phyloP scores from a whole-genome alignment of 345 rosid genomes.

The Boechera divaricarpa region DNA sequence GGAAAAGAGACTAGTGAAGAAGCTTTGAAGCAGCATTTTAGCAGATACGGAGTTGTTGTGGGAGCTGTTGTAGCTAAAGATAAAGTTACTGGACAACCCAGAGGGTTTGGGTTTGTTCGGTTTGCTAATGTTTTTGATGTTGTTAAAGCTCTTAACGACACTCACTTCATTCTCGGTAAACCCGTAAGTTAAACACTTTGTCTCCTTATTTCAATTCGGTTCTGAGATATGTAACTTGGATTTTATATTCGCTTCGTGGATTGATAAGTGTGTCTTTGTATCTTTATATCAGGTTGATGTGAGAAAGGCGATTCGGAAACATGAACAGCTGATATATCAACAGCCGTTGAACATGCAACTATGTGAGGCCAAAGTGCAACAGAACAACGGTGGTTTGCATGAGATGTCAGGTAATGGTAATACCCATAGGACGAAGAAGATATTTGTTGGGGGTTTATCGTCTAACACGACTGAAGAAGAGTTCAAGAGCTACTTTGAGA shows the following conservation, averaged over 20 bases:
- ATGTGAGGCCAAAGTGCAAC: conserved; percentile 20
- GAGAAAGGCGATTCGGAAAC: conserved; percentile 57
- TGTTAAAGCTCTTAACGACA: conserved; percentile 59
- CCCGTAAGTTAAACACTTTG: conserved; percentile 53
- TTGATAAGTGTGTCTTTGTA: background rate
- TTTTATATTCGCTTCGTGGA: background rate
- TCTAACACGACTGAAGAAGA: conserved; percentile 65
- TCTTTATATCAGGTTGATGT: conserved; percentile 57
- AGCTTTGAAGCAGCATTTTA: conserved; percentile 60
- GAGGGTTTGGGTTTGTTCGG: conserved; percentile 79
- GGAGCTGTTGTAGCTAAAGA: conserved; percentile 62
- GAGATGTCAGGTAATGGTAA: conserved; percentile 37
- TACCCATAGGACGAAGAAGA: conserved; percentile 57
- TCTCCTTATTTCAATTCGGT: conserved; percentile 20
- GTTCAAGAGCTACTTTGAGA: conserved; percentile 76
- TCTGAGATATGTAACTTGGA: background rate
- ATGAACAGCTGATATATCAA: conserved; percentile 45
- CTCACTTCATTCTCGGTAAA: conserved; percentile 70
- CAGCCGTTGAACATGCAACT: conserved; percentile 40
- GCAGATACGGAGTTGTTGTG: conserved; percentile 66
- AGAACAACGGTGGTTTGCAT: conserved; percentile 31
- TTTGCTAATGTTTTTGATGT: conserved; percentile 59
- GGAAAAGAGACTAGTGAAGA: conserved; percentile 66
- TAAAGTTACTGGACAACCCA: conserved; percentile 49
- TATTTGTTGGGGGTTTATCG: conserved; percentile 87